Evolutionary conservation across 2,329 filamentous ascomycete species (phyloP), one percentile per base, ranked within the genome.

Genomic region (Aspergillus pseudonomiae): DNA sequence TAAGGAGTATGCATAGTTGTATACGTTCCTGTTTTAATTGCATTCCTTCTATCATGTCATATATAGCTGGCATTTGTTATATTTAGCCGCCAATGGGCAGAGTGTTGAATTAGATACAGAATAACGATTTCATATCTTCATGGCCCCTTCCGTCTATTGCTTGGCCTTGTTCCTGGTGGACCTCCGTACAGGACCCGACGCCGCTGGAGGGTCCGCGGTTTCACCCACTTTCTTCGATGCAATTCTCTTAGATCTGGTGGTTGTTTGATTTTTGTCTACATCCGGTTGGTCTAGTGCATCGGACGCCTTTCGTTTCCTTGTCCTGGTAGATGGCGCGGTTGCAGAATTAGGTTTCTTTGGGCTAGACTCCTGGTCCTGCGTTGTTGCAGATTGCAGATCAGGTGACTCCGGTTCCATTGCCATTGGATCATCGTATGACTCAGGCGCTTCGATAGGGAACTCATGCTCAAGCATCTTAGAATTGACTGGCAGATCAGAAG

Each of bases 1-100:
- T 79, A 94, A 91, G 81, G 90, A 96, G 79, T 96, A 89, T 77
- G 86, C 76, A 50, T 74, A 67, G 55, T 26, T 50, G 36, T 24
- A 60, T 56, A 43, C 28, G 34, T 28, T 16, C 39, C 16, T 54
- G 28, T 11, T 7, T 52, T 52, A 16, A 7, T 6, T 52, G 30
- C 48, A 4, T 34, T 32, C 6, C 2, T 11, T 52, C 48, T 52
- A 32, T 34, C 16, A n/a, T 32, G 9, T 30, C 28, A 52, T 32
- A 28, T 50, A 26, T 45, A 57, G 28, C 43, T 39, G 14, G 43
- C 32, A 36, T 56, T 52, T 61, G 39, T 55, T 63, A 26, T 53
- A 61, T 46, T 48, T 56, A 61, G 58, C 60, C 56, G 48, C 21
- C 39, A 39, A 30, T 54, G 34, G 50, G 36, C 54, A 48, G 5